Percentiles rank a stretch among this genome's conserved stretches.
phyloP scores from a whole-genome alignment of 768 basidiomycete species.

The Phaeotremella skinneri region DNA sequence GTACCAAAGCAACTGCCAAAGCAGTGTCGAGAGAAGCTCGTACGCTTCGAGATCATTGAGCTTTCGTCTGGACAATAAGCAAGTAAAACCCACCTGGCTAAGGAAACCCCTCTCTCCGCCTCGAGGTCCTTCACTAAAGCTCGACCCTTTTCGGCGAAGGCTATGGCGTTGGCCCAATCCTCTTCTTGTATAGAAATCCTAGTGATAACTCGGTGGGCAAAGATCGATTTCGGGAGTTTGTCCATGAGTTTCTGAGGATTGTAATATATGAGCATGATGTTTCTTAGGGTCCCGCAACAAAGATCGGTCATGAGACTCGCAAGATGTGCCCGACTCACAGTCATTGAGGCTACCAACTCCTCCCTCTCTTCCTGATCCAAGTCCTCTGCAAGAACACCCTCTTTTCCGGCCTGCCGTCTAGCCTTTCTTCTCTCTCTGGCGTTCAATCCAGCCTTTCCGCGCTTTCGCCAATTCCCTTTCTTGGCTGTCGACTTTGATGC shows the following conservation, averaged over 20 bases:
- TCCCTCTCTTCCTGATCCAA: conserved; percentile 54
- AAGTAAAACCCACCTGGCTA: conserved; percentile 56
- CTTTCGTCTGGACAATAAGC: not conserved
- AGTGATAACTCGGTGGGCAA: conserved; percentile 66
- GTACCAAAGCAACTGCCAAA: conserved; percentile 73
- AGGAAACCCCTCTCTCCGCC: conserved; percentile 59
- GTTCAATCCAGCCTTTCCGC: conserved; percentile 24
- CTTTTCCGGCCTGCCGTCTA: conserved; percentile 35
- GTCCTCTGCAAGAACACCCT: conserved; percentile 36
- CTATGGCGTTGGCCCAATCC: conserved; percentile 73
- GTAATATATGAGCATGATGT: no score
- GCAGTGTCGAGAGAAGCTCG: conserved; percentile 63
- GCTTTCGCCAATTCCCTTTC: conserved; percentile 15
- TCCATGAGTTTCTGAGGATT: conserved; percentile 37
- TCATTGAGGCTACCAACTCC: conserved; percentile 63
- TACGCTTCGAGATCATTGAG: conserved; percentile 18
- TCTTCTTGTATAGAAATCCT: conserved; percentile 65
- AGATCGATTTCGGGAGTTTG: conserved; percentile 58
- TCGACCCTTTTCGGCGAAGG: conserved; percentile 69
- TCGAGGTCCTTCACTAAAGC: conserved; percentile 60
- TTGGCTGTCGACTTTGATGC: conserved; percentile 9
- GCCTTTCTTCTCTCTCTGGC: conserved; percentile 39
- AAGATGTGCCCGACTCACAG: conserved; percentile 57
- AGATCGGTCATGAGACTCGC: conserved; percentile 2
- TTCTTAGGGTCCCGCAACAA: no score